Evolutionary conservation across 108 stramenopile species (phyloP), one percentile per base, ranked within the genome.

Genomic region (Fragilaria crotonensis): DNA sequence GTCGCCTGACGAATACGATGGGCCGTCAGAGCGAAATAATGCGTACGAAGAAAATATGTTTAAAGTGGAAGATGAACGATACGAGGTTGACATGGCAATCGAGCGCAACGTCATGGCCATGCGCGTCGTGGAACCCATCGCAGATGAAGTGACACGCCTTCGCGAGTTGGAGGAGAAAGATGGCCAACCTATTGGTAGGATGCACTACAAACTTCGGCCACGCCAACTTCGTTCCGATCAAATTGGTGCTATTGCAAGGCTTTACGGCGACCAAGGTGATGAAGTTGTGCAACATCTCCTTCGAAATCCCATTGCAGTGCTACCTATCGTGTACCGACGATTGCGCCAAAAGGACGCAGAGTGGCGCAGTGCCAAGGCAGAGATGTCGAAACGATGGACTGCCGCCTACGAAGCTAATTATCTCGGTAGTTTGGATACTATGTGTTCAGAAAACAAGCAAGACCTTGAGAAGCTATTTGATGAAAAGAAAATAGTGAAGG

Each of bases 1-100:
- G 25, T 78, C 81, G 1, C 67, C 77, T 1, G 89, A 86, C 41
- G 67, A 72, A 7, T 90, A 86, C 60, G 87, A 89, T 59, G 80
- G 66, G 7, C 63, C 77, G 29, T 59, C 67, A 58, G 61, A 60
- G 20, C 69, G 92, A 30, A 60, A 68, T 18, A 94, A 94, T 62
- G 63, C 73, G 17, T 80, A 90, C 69, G 89, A 94, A 65, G 89
- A 87, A 57, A 75, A 77, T 11, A 65, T 92, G 81, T 80, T 78
- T 46, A 65, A 68, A 50, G 78, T 90, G 20, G 92, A 90, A 59
- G 92, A 94, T 36, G 88, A 94, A 72, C 73, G 89, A 48, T 96
- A 82, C 67, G 99, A 99, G 75, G 84, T 98, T 26, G 99, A 99
- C 68, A 97, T 98, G 93, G 94, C 96, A 28, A 96, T 98, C 48